A percentile compares a stretch with the other conserved stretches of the same genome.
Conservation (phyloP, 768 basidiomycete genomes). For the Suillus cothurnatus region DNA sequence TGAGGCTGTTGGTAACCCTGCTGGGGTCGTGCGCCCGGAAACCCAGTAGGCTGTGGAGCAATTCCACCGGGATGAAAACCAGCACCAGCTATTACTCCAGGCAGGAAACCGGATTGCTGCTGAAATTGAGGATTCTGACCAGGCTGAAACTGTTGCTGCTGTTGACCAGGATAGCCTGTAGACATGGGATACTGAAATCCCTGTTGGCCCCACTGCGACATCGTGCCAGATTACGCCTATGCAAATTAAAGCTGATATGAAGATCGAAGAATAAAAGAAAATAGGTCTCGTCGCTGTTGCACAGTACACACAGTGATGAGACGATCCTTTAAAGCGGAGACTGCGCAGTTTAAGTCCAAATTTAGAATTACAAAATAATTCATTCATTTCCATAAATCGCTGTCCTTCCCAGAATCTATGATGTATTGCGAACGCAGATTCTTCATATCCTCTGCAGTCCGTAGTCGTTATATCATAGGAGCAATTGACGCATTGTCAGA, state of each 20-base stretch:
- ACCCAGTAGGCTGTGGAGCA: conserved; percentile 65
- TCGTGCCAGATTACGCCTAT: conserved; percentile 32
- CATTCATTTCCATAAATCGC: background rate
- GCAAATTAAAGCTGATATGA: background rate
- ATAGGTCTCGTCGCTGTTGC: conserved; percentile 7
- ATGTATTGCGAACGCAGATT: background rate
- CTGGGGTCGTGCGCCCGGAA: conserved; percentile 36
- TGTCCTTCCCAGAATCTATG: no score
- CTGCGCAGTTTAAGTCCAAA: conserved; percentile 1
- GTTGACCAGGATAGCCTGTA: conserved; percentile 58
- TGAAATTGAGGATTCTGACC: conserved; percentile 45
- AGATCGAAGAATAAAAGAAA: conserved; percentile 6
- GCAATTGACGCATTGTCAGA: no score
- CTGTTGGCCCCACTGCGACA: conserved; percentile 80
- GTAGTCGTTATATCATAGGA: background rate
- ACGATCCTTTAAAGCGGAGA: conserved; percentile 22
- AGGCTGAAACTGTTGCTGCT: conserved; percentile 49
- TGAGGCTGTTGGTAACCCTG: conserved; percentile 27
- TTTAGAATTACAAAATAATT: background rate
- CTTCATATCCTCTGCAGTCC: no score
- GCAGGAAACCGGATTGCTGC: conserved; percentile 37
- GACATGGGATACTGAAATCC: conserved; percentile 76
- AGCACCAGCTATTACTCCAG: conserved; percentile 33
- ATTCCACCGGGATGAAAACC: conserved; percentile 40
- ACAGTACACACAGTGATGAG: conserved; percentile 6